Percentiles rank a stretch among this genome's conserved stretches.
phyloP scores from a whole-genome alignment of 495 filamentous ascomycete genomes.

The Penicillium daleae region DNA sequence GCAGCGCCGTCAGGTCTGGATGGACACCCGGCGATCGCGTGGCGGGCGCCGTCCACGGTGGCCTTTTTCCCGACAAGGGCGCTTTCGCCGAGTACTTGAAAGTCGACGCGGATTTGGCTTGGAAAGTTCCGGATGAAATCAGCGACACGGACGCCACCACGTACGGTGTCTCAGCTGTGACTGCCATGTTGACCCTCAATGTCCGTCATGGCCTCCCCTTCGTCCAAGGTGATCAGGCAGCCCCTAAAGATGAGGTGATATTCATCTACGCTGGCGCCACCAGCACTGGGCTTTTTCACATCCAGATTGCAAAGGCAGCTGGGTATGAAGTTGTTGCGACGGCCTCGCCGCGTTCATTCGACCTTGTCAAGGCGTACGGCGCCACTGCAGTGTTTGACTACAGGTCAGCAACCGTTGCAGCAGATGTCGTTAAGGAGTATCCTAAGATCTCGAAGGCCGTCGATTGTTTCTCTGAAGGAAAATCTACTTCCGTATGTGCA shows the following conservation, averaged over 20 bases:
- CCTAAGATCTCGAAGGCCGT: conserved; percentile 21
- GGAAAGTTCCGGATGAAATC: conserved; percentile 53
- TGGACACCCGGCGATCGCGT: conserved; percentile 41
- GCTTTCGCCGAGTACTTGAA: conserved; percentile 52
- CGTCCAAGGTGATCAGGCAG: neutral
- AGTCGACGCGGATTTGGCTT: conserved; percentile 48
- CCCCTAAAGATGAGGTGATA: conserved; percentile 16
- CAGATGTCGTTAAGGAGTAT: conserved; percentile 11
- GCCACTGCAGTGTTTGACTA: conserved; percentile 42
- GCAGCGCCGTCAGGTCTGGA: neutral
- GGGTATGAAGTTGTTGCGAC: conserved; percentile 41
- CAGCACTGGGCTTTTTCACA: conserved; percentile 28
- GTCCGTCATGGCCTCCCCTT: neutral
- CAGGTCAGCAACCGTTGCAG: conserved; percentile 4
- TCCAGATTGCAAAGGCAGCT: conserved; percentile 35
- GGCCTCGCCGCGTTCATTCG: conserved; percentile 35
- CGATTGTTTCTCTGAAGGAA: conserved; percentile 29
- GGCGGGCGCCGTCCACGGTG: conserved; percentile 25
- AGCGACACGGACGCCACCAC: conserved; percentile 52
- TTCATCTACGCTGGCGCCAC: conserved; percentile 37
- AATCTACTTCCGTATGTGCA: conserved; percentile 21
- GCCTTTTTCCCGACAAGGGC: conserved; percentile 22
- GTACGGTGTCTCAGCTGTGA: conserved; percentile 52
- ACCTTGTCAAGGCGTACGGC: conserved; percentile 37
- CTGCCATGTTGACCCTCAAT: conserved; percentile 14